Evolutionary conservation across 73 alveolate species (phyloP).

Genomic region (Tetrahymena elliotti): DNA sequence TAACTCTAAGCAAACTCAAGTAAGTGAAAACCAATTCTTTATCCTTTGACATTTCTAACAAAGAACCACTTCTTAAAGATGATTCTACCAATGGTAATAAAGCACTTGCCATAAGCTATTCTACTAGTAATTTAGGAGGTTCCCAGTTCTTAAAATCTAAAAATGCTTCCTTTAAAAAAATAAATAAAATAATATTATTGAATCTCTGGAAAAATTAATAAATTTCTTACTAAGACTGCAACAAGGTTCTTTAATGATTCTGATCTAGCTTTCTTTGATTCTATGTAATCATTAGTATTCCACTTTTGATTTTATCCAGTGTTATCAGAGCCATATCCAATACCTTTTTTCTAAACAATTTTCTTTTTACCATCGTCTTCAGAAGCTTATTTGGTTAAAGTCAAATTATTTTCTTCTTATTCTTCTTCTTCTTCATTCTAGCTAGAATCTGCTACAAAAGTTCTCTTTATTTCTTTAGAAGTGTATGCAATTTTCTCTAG

Average conservation of each 20-base stretch:
- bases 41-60: conserved; percentile 92
- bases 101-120: conserved; percentile 69
- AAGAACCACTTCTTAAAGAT: conserved; percentile 91
- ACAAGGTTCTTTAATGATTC: conserved; percentile 67
- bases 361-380: conserved; percentile 9
- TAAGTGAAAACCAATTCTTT: conserved; percentile 69
- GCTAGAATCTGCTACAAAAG: conserved; percentile 35
- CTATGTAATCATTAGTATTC: conserved; percentile 84
- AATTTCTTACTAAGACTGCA: conserved; percentile 67
- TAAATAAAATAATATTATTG: background rate
- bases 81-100: conserved; percentile 87
- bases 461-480: conserved; percentile 68
- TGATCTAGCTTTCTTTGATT: conserved; percentile 81
- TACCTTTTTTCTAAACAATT: conserved; percentile 21
- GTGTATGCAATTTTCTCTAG: conserved; percentile 59
- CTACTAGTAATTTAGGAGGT: conserved; percentile 57
- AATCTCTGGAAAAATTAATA: conserved; percentile 38
- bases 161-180: background rate
- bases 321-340: conserved; percentile 56
- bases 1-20: conserved; percentile 66
- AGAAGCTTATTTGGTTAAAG: background rate
- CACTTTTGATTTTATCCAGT: conserved; percentile 90
- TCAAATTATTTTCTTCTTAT: conserved; percentile 4
- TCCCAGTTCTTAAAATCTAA: conserved; percentile 52
- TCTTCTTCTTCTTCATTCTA: conserved; percentile 52